Evolutionary conservation across 768 basidiomycete species (phyloP), one percentile per base, ranked within the genome.

Genomic region (Podaxis sp.): DNA sequence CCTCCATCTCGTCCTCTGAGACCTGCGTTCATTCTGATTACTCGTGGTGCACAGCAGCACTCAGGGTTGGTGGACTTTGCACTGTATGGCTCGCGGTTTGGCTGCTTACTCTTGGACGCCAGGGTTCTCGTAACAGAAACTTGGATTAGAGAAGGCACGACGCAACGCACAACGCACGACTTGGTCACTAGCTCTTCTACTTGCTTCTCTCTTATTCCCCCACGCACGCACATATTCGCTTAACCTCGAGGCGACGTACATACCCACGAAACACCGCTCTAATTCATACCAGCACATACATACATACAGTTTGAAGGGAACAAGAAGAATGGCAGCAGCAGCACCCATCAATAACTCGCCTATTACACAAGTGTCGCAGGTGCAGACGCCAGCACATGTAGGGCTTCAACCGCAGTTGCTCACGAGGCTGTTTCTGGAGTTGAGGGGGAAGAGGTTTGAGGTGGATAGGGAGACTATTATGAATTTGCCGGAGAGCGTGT

Each of bases 381-480:
- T 80, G 54, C 87, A 88, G 65, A 80, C 81, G 1, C 86, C 89
- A 41, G 75, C 86, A 5, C 87, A 89, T 68, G 82, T 86, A 12
- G 87, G 86, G 68, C 77, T 93, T 37, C 91, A 95, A 76, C 93
- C 92, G 4, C 91, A 94, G 78, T 84, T 96, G 44, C 84, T 98
- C 66, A 90, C 93, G 26, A 84, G 94, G 68, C 83, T 99, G 68
- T 85, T 91, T 58, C 87, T 99, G 68, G 97, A 99, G 78, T 84
- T 99, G 40, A 88, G 97, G 66, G 95, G 95, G 60, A 83, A 77
- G 68, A 88, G 95, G 65, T 96, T 99, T 78, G 88, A 92, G 64
- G 94, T 99, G 49, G 97, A 99, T 77, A 85, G 96, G 67, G 96
- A 99, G 78, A 95, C 92, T 5, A 90, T 99, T 72, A 97, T 99